Percentiles rank a stretch among this genome's conserved stretches.
Evolutionary conservation across 2,329 filamentous ascomycete species (phyloP).

Genomic region (Fusarium pseudograminearum): DNA sequence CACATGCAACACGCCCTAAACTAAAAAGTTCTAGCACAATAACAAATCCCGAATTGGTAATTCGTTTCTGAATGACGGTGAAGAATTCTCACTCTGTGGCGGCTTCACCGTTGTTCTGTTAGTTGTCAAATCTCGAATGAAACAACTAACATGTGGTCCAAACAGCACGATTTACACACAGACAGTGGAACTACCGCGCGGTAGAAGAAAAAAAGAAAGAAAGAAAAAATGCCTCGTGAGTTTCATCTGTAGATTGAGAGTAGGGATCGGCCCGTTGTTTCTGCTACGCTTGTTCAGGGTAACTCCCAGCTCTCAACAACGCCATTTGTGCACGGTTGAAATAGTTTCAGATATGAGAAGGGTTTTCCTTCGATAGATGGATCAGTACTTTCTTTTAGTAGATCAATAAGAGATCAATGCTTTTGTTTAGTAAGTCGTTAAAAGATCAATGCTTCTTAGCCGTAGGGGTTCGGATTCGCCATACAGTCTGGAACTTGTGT

Average conservation of each 20-base stretch:
- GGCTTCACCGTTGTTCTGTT: neutral
- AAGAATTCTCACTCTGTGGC: neutral
- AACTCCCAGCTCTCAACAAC: slow-evolving; percentile 5
- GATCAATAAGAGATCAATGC: neutral
- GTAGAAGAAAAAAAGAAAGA: neutral
- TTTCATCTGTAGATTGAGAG: slow-evolving; percentile 2
- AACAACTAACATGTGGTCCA: slow-evolving; percentile 1
- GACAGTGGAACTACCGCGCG: slow-evolving; percentile 6
- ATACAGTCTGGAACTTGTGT: neutral
- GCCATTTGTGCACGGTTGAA: slow-evolving; percentile 3
- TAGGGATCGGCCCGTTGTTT: slow-evolving; percentile 15
- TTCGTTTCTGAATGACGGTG: neutral
- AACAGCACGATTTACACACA: slow-evolving; percentile 4
- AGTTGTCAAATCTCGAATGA: neutral
- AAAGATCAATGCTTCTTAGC: neutral
- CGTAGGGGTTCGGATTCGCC: neutral
- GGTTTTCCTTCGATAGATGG: neutral
- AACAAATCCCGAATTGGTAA: neutral
- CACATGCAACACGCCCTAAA: neutral
- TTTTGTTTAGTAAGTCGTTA: neutral
- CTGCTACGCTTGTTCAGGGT: slow-evolving; percentile 12
- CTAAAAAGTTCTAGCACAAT: rapidly evolving
- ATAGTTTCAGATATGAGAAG: slow-evolving; percentile 11
- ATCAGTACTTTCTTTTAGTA: neutral
- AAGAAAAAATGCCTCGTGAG: slow-evolving; percentile 1